Evolutionary conservation across 2,329 filamentous ascomycete genomes (phyloP), one percentile per base, ranked within the genome.

Genomic region (Colletotrichum incanum): DNA sequence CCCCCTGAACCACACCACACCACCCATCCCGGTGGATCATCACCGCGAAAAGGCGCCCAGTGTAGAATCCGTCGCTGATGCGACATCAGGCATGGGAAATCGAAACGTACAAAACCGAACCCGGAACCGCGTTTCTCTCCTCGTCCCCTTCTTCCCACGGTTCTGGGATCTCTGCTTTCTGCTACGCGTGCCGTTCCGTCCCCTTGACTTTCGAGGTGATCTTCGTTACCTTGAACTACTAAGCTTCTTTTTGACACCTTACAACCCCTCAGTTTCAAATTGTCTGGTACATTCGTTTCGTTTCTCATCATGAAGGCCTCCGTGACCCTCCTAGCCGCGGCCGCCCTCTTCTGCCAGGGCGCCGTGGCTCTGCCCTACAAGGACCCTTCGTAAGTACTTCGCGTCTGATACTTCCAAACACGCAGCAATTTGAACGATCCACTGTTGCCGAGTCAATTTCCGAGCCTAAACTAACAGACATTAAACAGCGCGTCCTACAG

Each of bases 261-360:
- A 5, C 14, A 14, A 49, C 45, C 20, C 28, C 5, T 45, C 54
- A n/a, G 59, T 69, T 60, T 55, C 50, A 68, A 58, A 26, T 11
- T 69, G 65, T 60, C 60, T 65, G 59, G 65, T 50, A 65, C 54
- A 69, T 65, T 59, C 56, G 37, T 69, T 63, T 69, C 45, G 45
- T 31, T 63, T 50, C 23, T 37, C 58, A 67, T 16, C 34, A 72
- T 72, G 69, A 69, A 72, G 65, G 59, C 65, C 28, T 69, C 69
- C 7, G n/a, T 60, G 37, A n/a, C 59, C 20, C 45, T 72, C 23
- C 31, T 72, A 52, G 54, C 58, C 58, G 58, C 59, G 18, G 52
- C 69, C n/a, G 59, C 65, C 28, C 39, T 69, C 43, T 28, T 69
- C 37, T 55, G 12, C 39, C 67, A 61, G 54, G 54, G 55, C 45